Evolutionary conservation across 306 rosid species (phyloP).

Genomic region (Malus sieversii): DNA sequence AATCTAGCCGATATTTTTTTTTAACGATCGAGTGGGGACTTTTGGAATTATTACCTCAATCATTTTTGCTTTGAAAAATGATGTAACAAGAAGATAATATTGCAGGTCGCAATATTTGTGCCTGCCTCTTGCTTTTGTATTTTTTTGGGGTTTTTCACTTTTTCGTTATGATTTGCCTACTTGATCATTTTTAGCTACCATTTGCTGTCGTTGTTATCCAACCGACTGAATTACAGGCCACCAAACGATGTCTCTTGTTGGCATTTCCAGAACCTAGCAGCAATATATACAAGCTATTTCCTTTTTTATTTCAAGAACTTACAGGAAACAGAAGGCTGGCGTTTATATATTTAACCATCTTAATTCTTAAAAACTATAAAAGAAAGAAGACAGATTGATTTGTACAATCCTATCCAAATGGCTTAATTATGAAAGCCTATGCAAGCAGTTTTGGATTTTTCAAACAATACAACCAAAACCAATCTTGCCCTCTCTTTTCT

Average conservation of each 20-base stretch:
- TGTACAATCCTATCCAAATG: neutral
- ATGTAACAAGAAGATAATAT: neutral
- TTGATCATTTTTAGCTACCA: neutral
- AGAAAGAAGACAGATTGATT: neutral
- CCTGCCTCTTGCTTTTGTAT: conserved; percentile 13
- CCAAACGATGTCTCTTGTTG: neutral
- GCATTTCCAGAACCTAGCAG: neutral
- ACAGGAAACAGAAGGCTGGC: neutral
- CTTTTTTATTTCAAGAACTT: neutral
- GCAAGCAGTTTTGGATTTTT: conserved; percentile 12
- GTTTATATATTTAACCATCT: neutral
- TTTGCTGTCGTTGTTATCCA: neutral
- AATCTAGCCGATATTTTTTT: conserved; percentile 5
- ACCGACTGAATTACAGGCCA: conserved; percentile 1
- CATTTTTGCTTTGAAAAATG: conserved; percentile 44
- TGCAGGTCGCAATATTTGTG: conserved; percentile 6
- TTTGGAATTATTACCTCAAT: conserved; percentile 36
- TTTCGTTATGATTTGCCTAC: neutral
- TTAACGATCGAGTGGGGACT: conserved; percentile 34
- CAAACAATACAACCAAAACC: neutral
- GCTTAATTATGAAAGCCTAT: neutral
- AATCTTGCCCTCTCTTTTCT: conserved; percentile 6
- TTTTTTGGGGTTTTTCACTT: neutral
- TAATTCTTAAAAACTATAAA: neutral
- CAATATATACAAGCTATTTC: neutral